A percentile compares a stretch with the other conserved stretches of the same genome.
Evolutionary conservation across 176 grass and related monocot species (phyloP).

Genomic region (Avena insularis): DNA sequence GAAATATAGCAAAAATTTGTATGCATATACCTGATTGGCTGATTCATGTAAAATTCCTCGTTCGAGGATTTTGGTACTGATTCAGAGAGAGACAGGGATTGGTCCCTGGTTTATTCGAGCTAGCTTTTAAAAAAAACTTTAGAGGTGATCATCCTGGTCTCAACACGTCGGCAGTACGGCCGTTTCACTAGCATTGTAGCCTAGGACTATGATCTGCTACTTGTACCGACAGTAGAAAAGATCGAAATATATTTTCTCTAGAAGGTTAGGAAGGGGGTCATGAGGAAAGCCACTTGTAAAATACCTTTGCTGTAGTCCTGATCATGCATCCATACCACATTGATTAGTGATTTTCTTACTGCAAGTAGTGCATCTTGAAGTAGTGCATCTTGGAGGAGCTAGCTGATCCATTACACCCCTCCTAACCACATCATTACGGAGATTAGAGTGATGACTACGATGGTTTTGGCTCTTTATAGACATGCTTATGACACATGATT

Average conservation of each 20-base stretch:
- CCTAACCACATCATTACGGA: slow-evolving; percentile 37
- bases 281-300: not conserved
- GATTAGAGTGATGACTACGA: slow-evolving; percentile 25
- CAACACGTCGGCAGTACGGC: not conserved
- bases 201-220: not conserved
- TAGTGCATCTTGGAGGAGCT: slow-evolving; percentile 48
- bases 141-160: not conserved
- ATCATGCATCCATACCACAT: not conserved
- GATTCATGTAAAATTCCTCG: no score
- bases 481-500: slow-evolving; percentile 47
- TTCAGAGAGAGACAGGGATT: not conserved
- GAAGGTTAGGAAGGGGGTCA: slow-evolving; percentile 2
- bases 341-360: slow-evolving; percentile 44
- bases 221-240: not conserved
- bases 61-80: not conserved
- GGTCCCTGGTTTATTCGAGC: not conserved
- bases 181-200: slow-evolving; percentile 17
- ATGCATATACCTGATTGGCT: no score
- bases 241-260: slow-evolving; percentile 26
- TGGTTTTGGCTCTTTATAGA: slow-evolving; percentile 27
- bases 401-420: slow-evolving; percentile 35
- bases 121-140: not conserved
- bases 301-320: slow-evolving; percentile 26
- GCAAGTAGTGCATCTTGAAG: slow-evolving; percentile 37
- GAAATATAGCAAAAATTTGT: not conserved